A percentile compares a stretch with the other conserved stretches of the same genome.
Evolutionary conservation across 352 stramenopile genomes (phyloP).

Genomic region (Blastocystis sp.): DNA sequence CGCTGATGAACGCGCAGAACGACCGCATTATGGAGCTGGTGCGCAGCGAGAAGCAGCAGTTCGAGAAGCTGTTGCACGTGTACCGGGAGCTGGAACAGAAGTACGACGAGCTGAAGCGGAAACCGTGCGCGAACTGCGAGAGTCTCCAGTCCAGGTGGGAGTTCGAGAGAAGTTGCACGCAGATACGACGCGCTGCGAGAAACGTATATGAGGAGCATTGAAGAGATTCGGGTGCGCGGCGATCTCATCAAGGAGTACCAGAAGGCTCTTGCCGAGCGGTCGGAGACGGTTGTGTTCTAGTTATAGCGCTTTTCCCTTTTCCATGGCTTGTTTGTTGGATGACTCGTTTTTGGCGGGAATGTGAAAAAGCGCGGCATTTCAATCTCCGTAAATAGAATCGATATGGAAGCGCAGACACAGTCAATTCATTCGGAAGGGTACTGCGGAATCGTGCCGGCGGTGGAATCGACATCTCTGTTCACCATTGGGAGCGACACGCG

Average conservation of each 20-base stretch:
- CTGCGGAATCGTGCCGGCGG: neutral
- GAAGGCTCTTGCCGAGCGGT: neutral
- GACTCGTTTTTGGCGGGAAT: too few species aligned
- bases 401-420: slow-evolving; percentile 43
- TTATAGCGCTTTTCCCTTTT: neutral
- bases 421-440: slow-evolving; percentile 35
- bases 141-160: neutral
- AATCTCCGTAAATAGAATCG: neutral
- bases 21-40: neutral
- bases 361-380: neutral
- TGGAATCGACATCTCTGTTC: neutral
- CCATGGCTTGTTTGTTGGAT: neutral
- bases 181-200: neutral
- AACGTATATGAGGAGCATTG: neutral
- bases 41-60: neutral
- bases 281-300: neutral
- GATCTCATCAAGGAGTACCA: neutral
- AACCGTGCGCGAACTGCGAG: neutral
- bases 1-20: neutral
- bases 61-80: neutral
- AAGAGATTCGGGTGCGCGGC: neutral
- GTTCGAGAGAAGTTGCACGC: neutral
- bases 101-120: neutral
- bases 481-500: slow-evolving; percentile 29
- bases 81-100: neutral